Evolutionary conservation across 331 rosid species (phyloP).

Genomic region (Malus hybrid): DNA sequence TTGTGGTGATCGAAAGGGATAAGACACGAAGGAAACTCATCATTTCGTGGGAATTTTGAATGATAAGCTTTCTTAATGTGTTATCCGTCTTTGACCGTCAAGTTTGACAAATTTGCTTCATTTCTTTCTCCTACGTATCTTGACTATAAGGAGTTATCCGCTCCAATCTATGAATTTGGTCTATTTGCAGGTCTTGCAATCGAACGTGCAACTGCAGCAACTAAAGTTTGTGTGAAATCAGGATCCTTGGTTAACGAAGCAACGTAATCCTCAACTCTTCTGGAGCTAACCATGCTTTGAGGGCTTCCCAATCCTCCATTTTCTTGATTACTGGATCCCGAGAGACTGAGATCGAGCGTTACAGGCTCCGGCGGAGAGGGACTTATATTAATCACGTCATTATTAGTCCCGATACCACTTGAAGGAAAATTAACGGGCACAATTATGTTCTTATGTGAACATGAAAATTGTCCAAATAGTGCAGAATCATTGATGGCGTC

Average conservation of each 20-base stretch:
- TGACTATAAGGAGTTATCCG: no score
- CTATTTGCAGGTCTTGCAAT: constrained; percentile 11
- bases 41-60: no score
- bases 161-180: no score
- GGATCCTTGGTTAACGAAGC: constrained; percentile 44
- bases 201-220: constrained; percentile 58
- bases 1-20: no score
- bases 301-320: not conserved
- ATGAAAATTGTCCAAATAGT: constrained; percentile 16
- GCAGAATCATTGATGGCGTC: constrained; percentile 2
- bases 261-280: constrained; percentile 35
- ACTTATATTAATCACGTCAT: not conserved
- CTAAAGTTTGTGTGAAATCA: constrained; percentile 41
- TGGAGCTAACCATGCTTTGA: not conserved
- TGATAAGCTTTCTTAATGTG: no score
- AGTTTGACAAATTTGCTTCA: no score
- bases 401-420: not conserved
- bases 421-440: not conserved
- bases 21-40: no score
- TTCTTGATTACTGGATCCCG: constrained; percentile 17
- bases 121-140: no score
- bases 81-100: no score
- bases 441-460: not conserved
- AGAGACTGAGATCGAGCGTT: constrained; percentile 31
- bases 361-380: constrained; percentile 1